Evolutionary conservation across 108 stramenopile genomes (phyloP), one percentile per base, ranked within the genome.

Genomic region (Nannochloropsis gaditana): DNA sequence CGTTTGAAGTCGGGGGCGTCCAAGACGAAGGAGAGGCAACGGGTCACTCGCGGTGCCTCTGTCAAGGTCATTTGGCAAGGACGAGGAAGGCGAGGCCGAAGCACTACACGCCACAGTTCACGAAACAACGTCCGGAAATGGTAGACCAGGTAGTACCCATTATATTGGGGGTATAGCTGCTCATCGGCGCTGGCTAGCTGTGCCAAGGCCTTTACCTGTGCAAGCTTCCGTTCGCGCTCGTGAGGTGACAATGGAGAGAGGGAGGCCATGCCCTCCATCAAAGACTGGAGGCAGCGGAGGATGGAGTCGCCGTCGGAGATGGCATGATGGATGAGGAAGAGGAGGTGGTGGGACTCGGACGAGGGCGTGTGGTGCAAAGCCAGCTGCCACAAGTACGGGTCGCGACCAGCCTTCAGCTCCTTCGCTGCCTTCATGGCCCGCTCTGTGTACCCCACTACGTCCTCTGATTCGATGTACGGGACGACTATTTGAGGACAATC

Each of bases 381-480:
- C 6, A 73, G 59, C 59, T 73, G 59, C 59, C 59, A 73, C 59
- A 73, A n/a, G 59, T 73, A 73, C 19, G 59, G 59, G 19, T 73
- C 59, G n/a, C 59, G 59, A n/a, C 59, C 59, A n/a, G 59, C 59
- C 59, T 73, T 73, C 19, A 73, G 59, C 19, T n/a, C 59, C 2
- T 15, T 73, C n/a, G 59, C 59, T 73, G 15, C 59, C 59, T 73
- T 73, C 59, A 73, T 73, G 19, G 19, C 15, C n/a, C 59, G 59
- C n/a, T 73, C 59, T n/a, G 59, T 73, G 59, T 73, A n/a, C 59
- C 59, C 59, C 59, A 73, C 59, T n/a, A 73, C 59, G 59, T 73
- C 59, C n/a, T 73, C 59, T 6, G 59, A 73, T 73, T 73, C 59
- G 6, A 73, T 73, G 59, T 73, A 73, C 2, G 59, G 59, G 59